Evolutionary conservation across 805 yeast species (phyloP), one percentile per base, ranked within the genome.

Genomic region (Jamesozyma piceae): DNA sequence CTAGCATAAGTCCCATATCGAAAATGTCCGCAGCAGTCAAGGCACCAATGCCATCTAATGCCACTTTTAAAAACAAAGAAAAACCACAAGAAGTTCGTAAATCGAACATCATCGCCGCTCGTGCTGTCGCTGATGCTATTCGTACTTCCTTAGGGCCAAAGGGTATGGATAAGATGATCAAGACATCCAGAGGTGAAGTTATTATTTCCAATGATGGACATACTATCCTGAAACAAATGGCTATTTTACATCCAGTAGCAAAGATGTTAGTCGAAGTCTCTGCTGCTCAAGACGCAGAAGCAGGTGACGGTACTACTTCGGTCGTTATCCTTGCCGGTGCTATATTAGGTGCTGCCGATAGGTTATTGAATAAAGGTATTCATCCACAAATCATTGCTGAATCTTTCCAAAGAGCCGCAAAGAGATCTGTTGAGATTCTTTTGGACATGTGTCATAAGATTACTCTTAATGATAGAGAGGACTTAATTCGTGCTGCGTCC

Each of bases 101-200:
- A 64, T 77, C 89, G 42, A 88, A 88, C 61, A 87, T 89, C 51
- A 72, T 82, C 49, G 96, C 96, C 3, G 97, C 96, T 5, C 73
- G 90, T 55, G 95, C 96, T 5, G 96, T 88, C 21, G 88, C 95
- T 2, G 96, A 88, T 64, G 96, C 96, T 38, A 85, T 88, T 55
- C 76, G 96, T 64, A 89, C 97, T 5, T 82, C 97, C 14, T 70
- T 92, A 46, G 99, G 99, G 18, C 99, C 99, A 43, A 90, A 88
- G 65, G 99, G 99, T 47, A 92, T 92, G 98, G 99, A 92, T 65
- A 92, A 92, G 71, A 90, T 92, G 97, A 87, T 86, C 68, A 87
- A 87, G 66, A 89, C 97, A 17, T 82, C 89, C 39, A 76, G 75
- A 45, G 97, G 97, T 32, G 88, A 92, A 59, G 84, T 90, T 54